Percentiles rank a stretch among this genome's conserved stretches.
Evolutionary conservation across 2,329 filamentous ascomycete genomes (phyloP).

Genomic region (Paracoccidioides lutzii): DNA sequence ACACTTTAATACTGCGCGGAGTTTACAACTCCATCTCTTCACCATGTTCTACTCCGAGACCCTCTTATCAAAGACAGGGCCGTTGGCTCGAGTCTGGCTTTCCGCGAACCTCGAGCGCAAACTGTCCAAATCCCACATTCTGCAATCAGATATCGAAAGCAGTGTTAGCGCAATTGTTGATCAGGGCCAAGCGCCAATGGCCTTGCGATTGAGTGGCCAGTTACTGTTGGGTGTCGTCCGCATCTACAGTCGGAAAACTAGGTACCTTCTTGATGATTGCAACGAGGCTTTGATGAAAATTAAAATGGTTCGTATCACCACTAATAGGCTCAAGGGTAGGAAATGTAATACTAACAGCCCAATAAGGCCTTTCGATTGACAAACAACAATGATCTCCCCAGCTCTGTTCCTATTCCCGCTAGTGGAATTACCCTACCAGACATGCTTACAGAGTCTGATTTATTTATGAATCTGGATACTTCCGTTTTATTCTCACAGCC

Average conservation of each 20-base stretch:
- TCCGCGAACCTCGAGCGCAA: conserved; percentile 98
- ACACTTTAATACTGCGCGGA: neutral
- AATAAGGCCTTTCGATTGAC: conserved; percentile 77
- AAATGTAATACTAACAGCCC: conserved; percentile 22
- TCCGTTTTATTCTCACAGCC: conserved; percentile 69
- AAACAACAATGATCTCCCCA: conserved; percentile 90
- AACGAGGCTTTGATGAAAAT: conserved; percentile 97
- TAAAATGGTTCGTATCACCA: conserved; percentile 61
- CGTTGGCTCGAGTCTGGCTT: conserved; percentile 93
- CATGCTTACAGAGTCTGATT: conserved; percentile 81
- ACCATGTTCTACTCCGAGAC: conserved; percentile 96
- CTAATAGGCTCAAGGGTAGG: neutral
- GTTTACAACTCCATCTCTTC: conserved; percentile 3
- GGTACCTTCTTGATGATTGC: conserved; percentile 92
- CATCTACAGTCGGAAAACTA: conserved; percentile 94
- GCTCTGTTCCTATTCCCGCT: conserved; percentile 64
- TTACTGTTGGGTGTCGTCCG: conserved; percentile 87
- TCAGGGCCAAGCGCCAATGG: conserved; percentile 85
- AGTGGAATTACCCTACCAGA: conserved; percentile 83
- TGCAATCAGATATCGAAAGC: conserved; percentile 88
- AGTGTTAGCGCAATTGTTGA: conserved; percentile 93
- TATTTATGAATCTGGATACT: conserved; percentile 72
- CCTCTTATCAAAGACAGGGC: conserved; percentile 89
- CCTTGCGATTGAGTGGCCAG: conserved; percentile 84
- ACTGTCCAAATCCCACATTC: conserved; percentile 88